A percentile compares a stretch with the other conserved stretches of the same genome.
phyloP scores from a whole-genome alignment of 345 rosid species.

The Cardamine resedifolia region DNA sequence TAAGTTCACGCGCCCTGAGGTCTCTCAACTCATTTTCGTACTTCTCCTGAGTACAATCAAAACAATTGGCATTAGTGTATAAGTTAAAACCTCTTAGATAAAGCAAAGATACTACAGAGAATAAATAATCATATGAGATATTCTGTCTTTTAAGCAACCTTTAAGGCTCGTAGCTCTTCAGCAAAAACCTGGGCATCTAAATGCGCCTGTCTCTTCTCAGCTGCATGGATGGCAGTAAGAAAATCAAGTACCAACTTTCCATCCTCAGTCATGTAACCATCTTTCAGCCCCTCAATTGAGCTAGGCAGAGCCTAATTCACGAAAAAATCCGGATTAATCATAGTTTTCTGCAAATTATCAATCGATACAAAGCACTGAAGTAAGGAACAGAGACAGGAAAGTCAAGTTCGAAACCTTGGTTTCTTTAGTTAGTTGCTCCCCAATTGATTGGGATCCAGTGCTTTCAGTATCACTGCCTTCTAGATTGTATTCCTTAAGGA shows the following conservation, averaged over 20 bases:
- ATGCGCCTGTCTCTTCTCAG: slow-evolving; percentile 89
- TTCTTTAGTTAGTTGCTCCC: slow-evolving; percentile 38
- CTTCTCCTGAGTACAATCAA: slow-evolving; percentile 61
- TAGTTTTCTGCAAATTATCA: slow-evolving; percentile 2
- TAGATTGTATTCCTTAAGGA: slow-evolving; percentile 75
- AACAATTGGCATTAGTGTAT: neutral
- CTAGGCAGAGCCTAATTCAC: slow-evolving; percentile 49
- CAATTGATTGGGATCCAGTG: slow-evolving; percentile 23
- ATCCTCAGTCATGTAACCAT: slow-evolving; percentile 54
- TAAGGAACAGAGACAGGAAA: neutral
- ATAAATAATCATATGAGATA: slow-evolving; percentile 11
- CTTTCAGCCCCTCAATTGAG: slow-evolving; percentile 56
- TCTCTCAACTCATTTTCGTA: slow-evolving; percentile 89
- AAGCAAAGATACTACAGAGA: neutral
- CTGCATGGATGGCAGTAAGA: slow-evolving; percentile 85
- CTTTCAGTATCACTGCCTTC: slow-evolving; percentile 47
- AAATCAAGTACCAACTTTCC: slow-evolving; percentile 80
- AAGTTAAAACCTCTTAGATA: neutral
- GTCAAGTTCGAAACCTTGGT: slow-evolving; percentile 45
- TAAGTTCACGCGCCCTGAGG: slow-evolving; percentile 86
- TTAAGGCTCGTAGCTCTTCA: slow-evolving; percentile 66
- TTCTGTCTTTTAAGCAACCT: slow-evolving; percentile 46
- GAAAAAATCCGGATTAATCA: slow-evolving; percentile 29
- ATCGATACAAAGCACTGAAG: slow-evolving; percentile 19
- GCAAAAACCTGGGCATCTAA: slow-evolving; percentile 77